A percentile compares a stretch with the other conserved stretches of the same genome.
These are phyloP conservation scores for Suillus luteus DNA, from an alignment of 768 basidiomycete species.

Conservation along the genomic window DNA sequence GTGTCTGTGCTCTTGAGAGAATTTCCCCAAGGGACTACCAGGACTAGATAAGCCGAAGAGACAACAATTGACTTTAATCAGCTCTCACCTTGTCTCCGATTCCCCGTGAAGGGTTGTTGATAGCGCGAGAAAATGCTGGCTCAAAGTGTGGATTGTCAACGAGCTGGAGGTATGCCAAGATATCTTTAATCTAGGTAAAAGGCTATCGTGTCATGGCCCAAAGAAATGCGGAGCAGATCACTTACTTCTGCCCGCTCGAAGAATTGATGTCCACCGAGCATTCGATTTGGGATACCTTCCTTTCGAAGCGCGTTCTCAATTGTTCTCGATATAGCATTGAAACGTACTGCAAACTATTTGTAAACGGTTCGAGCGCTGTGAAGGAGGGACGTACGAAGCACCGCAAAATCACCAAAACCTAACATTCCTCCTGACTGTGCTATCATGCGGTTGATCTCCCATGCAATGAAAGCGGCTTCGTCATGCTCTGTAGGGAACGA, in stretches of 20 bases:
- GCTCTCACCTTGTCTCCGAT: conserved; percentile 73
- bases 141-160: conserved; percentile 69
- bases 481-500: conserved; percentile 53
- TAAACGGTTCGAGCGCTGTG: conserved; percentile 7
- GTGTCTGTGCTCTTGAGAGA: conserved; percentile 49
- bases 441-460: conserved; percentile 76
- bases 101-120: conserved; percentile 71
- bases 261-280: conserved; percentile 83
- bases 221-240: neutral
- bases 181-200: conserved; percentile 65
- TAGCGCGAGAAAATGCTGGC: conserved; percentile 70
- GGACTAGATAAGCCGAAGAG: neutral
- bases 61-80: conserved; percentile 7
- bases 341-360: conserved; percentile 58
- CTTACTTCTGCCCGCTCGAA: conserved; percentile 80
- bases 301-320: conserved; percentile 78
- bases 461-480: conserved; percentile 73
- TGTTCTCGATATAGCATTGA: conserved; percentile 74
- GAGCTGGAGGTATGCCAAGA: conserved; percentile 81
- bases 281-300: conserved; percentile 73
- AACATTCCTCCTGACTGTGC: conserved; percentile 73
- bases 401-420: conserved; percentile 74
- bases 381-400: conserved; percentile 60
- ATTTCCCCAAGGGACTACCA: conserved; percentile 64
- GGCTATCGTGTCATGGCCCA: neutral